Base-by-base conservation (phyloP, 352 stramenopile genomes). In the Chloridella minuta region DNA sequence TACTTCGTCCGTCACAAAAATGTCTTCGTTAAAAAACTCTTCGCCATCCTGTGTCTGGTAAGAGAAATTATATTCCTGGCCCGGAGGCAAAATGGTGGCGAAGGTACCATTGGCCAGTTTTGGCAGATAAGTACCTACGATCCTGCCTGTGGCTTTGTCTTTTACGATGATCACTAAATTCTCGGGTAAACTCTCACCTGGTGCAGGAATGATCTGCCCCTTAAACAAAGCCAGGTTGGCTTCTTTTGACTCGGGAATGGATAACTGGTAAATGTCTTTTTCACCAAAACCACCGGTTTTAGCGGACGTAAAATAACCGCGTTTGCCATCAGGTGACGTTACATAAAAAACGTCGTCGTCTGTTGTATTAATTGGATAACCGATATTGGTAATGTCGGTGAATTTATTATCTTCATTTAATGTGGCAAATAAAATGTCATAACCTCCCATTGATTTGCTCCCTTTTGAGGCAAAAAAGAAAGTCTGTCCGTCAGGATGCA, bases 391-490 rank as follows among this genome's bases (percentile, higher is more conserved):
- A 10, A 66, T n/a, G n/a, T 66, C 40, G 10, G 40, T 18, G n/a
- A 66, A 66, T 66, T 66, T 66, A 66, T 66, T 66, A n/a, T 66
- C 40, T 66, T 66, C 40, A n/a, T 66, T 66, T 66, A 66, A 66
- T 10, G 40, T 66, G n/a, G 40, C 40, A 66, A 66, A 66, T n/a
- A 66, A 18, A n/a, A 66, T 66, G 40, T 66, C 40, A 66, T 66
- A 66, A 66, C 40, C 40, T 10, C 40, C 40, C 40, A 66, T 66
- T 10, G 40, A 66, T 66, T 66, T 66, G 10, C 10, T 10, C 10
- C 40, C 40, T 18, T 66, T 66, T 18, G 40, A 66, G 10, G 40
- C 40, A n/a, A 66, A 66, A n/a, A 66, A 66, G n/a, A 66, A 66
- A n/a, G 40, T 66, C n/a, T 66, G 40, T 66, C 40, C 40, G n/a